Base-by-base conservation (phyloP, 192 early-diverging fungal genomes). In the Coemansia guatemalensis region DNA sequence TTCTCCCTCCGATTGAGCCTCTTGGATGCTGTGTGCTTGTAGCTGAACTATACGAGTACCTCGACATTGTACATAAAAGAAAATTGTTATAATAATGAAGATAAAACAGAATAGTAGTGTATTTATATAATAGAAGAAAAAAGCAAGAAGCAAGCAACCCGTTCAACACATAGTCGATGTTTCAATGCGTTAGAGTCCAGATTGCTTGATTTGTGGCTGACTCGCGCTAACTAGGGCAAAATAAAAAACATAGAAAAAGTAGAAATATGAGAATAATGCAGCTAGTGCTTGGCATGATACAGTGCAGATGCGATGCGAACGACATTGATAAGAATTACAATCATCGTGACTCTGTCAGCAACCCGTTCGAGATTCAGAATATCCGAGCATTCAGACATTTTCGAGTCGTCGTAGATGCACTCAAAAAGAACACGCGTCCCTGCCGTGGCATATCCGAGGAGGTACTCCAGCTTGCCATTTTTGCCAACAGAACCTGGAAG, bases 391-490 rank as follows among this genome's bases (percentile, higher is more conserved):
- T 75, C 73, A 4, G 51, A 24, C 73, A 81, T 75, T 27, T 64
- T 26, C 20, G 41, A 49, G 20, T 74, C 62, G 8, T 30, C 56
- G 29, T 81, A 55, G 14, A 81, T 81, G 54, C 72, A 74, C 60
- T 71, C 68, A 39, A 81, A 75, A 11, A 75, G 44, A 33, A 81
- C 56, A 5, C 62, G 57, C 8, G 78, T 68, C 1, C 78, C 73
- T 0, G 78, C 73, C 4, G 72, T 75, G 8, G 78, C 71, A 52
- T 81, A 81, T 11, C 72, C 64, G 0, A 81, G 41, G 29, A 75
- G 23, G 48, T 68, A 75, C 20, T 75, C 59, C 1, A 75, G 62
- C 30, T 66, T 73, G 47, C 60, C 62, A 6, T 60, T 41, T 12
- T 64, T 68, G 21, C 73, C 73, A 4, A 81, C 65, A 3, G 60